Evolutionary conservation across 2,329 filamentous ascomycete genomes (phyloP), one percentile per base, ranked within the genome.

Genomic region (Fusarium oligoseptatum): DNA sequence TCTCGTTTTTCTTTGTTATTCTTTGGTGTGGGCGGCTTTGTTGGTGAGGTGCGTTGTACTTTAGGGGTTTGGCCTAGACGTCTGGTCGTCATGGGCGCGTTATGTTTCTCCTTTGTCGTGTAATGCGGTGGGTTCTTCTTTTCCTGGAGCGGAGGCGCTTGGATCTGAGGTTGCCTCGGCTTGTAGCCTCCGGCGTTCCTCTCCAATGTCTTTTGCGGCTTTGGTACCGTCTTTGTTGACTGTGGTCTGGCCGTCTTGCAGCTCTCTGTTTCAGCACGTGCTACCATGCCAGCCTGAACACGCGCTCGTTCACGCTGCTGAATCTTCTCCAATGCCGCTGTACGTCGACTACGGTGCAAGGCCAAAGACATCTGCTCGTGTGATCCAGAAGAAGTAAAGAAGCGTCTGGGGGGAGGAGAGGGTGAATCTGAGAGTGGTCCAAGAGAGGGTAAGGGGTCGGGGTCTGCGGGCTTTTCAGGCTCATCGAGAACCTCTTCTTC

Each of bases 331-430:
- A 80, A 72, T 2, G 78, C 82, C 6, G 82, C 82, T 29, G 78
- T 80, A 32, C 82, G 81, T 4, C 80, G 79, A 60, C 83, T 84
- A 22, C 80, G 80, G 12, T 82, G 80, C 2, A 84, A 62, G 5
- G 82, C 82, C 1, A 84, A 77, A 2, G 80, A 80, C 45, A 83
- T 70, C 41, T 79, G 74, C 66, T 84, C 83, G 24, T 80, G 78
- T 2, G 80, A 81, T 11, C 83, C 82, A 0, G 83, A 84, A 3
- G 82, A 76, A 3, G 82, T 84, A 66, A 84, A 84, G 75, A 84
- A 84, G 14, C 81, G 81, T 63, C 61, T 72, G 1, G 50, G 72
- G 27, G 57, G 75, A 8, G 66, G 70, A 14, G 68, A 65, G n/a
- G 72, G 56, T 3, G 73, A 71, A n/a, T 65, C 64, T 11, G 45